Evolutionary conservation across 257 asterid genomes (phyloP).

Genomic region (Capsicum rhomboideum): DNA sequence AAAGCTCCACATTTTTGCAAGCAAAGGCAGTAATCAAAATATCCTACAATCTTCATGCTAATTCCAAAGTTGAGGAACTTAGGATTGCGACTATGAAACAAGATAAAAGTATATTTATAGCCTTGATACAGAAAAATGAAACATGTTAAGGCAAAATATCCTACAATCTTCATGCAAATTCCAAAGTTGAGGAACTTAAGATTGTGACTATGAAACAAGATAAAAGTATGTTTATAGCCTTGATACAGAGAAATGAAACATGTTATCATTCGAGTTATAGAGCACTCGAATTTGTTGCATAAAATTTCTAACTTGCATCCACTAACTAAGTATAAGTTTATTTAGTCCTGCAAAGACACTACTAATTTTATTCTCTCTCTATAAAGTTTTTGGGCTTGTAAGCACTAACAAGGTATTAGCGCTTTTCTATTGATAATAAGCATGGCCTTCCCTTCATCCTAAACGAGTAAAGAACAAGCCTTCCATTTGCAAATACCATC

Average conservation of each 20-base stretch:
- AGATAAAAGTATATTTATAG: background rate
- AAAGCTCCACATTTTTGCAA: background rate
- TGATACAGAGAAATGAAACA: background rate
- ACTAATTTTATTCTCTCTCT: too few relatives aligned
- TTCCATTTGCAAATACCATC: too few relatives aligned
- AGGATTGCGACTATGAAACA: background rate
- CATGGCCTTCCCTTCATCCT: too few relatives aligned
- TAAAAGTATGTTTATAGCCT: background rate
- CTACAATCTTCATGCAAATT: background rate
- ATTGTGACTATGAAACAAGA: background rate
- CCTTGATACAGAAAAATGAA: background rate
- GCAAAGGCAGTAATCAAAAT: background rate
- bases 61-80: background rate
- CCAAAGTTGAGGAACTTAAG: background rate
- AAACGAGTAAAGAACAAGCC: too few relatives aligned
- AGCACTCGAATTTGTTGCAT: background rate
- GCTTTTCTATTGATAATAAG: too few relatives aligned
- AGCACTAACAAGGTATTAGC: too few relatives aligned
- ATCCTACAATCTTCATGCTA: background rate
- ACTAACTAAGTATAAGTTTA: background rate
- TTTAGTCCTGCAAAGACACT: background rate
- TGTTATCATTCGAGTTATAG: background rate
- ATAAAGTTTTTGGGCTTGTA: too few relatives aligned
- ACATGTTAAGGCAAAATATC: background rate
- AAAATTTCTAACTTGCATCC: background rate